Conservation (phyloP, 805 yeast genomes). For the Grigorovia jiainica region DNA sequence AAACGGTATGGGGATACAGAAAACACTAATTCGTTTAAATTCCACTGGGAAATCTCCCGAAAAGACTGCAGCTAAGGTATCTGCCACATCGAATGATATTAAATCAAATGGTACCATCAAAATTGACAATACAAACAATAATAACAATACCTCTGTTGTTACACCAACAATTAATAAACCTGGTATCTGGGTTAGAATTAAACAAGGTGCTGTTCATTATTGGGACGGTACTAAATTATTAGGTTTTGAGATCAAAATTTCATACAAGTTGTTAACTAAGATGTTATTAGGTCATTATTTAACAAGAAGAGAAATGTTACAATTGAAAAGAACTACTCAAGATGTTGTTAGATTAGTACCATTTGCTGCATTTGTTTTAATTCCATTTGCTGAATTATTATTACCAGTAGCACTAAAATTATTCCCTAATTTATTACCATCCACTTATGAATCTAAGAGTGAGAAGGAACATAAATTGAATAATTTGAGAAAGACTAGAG, state of each 20-base stretch:
- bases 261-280: conserved; percentile 70
- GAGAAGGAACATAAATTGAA: conserved; percentile 52
- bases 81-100: too few relatives aligned
- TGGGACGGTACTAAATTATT: conserved; percentile 93
- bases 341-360: conserved; percentile 88
- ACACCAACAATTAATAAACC: conserved; percentile 28
- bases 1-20: background rate
- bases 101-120: too few relatives aligned
- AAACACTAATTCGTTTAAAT: background rate
- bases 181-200: conserved; percentile 72
- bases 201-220: conserved; percentile 83
- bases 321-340: conserved; percentile 74
- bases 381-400: conserved; percentile 90
- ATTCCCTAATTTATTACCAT: conserved; percentile 92
- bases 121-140: too few relatives aligned
- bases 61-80: background rate
- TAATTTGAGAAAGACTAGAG: conserved; percentile 52
- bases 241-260: conserved; percentile 81
- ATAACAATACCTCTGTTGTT: background rate
- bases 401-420: conserved; percentile 81
- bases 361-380: conserved; percentile 77
- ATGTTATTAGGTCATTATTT: conserved; percentile 85
- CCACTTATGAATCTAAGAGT: conserved; percentile 69
- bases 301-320: conserved; percentile 82
- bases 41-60: background rate